Percentiles rank a stretch among this genome's conserved stretches.
These are phyloP conservation scores for Pseudonitzschia multistriata DNA, from an alignment of 108 stramenopile genomes.

Conservation along the genomic window DNA sequence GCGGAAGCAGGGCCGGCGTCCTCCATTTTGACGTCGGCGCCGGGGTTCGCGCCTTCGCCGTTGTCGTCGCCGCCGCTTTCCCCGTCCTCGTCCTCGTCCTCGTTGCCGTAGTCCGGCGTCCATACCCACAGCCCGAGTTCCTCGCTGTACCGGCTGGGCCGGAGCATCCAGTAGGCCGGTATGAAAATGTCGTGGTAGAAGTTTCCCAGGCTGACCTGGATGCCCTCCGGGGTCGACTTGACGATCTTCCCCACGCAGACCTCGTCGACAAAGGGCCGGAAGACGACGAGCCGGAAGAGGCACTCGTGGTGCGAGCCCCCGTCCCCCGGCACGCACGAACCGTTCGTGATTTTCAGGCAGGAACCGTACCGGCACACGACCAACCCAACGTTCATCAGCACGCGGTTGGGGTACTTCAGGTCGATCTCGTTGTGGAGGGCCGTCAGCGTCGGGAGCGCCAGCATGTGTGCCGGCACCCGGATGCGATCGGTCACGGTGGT, in stretches of 20 bases:
- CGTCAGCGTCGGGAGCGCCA: constrained; percentile 55
- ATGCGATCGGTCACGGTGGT: constrained; percentile 70
- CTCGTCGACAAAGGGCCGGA: constrained; percentile 90
- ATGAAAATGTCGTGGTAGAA: constrained; percentile 90
- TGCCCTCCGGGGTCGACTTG: constrained; percentile 66
- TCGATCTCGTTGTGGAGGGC: constrained; percentile 77
- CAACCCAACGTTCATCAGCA: constrained; percentile 82
- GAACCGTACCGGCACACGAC: constrained; percentile 78
- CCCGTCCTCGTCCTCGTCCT: constrained; percentile 40
- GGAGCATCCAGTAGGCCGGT: constrained; percentile 84
- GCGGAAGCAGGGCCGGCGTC: constrained; percentile 8
- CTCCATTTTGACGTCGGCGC: neutral
- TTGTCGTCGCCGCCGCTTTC: constrained; percentile 17
- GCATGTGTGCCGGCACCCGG: constrained; percentile 65
- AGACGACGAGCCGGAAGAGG: constrained; percentile 75
- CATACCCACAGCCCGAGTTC: constrained; percentile 70
- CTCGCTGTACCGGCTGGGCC: constrained; percentile 66
- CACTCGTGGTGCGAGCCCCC: constrained; percentile 83
- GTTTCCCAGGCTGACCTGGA: constrained; percentile 66
- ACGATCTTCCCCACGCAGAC: constrained; percentile 70
- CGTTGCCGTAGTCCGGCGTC: constrained; percentile 67
- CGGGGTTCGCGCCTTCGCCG: neutral
- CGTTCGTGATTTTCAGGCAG: constrained; percentile 56
- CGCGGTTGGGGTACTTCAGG: constrained; percentile 73
- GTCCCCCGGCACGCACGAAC: constrained; percentile 76